Base-by-base conservation (phyloP, 2,329 filamentous ascomycete genomes). In the Fusarium pininemorale region DNA sequence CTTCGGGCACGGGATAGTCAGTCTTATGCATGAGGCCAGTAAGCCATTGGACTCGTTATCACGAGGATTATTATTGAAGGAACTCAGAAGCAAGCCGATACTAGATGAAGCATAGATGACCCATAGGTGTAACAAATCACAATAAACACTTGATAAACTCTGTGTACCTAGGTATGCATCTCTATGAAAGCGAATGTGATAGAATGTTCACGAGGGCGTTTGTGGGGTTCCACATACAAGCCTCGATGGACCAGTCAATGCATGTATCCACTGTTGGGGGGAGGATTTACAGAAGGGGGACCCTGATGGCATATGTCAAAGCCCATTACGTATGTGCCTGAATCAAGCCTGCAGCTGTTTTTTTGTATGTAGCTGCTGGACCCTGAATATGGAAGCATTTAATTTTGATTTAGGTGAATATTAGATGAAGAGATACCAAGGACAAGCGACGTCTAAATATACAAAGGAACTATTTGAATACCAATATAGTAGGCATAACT, bases 231-330 rank as follows among this genome's bases (percentile, higher is more conserved):
- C 66, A 70, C 47, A 74, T 39, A 61, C 51, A 24, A 18, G 47
- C 38, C 28, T 48, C 20, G 14, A 42, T 20, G 32, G 26, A 26
- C 45, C 50, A 66, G 37, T 66, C 38, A 48, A 44, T 30, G 54
- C 15, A 26, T 57, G 54, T n/a, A 39, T 30, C 41, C 42, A 58
- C 56, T 58, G 32, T n/a, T 30, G 16, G 11, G 32, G 38, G 22
- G 51, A 39, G 37, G 45, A 63, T 55, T 47, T 44, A 16, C 28
- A 41, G 26, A 73, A 62, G 53, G 63, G 62, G 66, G 54, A 77
- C 75, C 75, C 73, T 77, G 75, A 77, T 76, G 73, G 70, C 51
- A 73, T 55, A 28, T 38, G 47, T 44, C 55, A 55, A 30, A 41
- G 24, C 15, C 56, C 32, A 51, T 67, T 60, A 61, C 53, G 63